Conservation (phyloP, 148 eudicot species). For the Linanthus parryae region DNA sequence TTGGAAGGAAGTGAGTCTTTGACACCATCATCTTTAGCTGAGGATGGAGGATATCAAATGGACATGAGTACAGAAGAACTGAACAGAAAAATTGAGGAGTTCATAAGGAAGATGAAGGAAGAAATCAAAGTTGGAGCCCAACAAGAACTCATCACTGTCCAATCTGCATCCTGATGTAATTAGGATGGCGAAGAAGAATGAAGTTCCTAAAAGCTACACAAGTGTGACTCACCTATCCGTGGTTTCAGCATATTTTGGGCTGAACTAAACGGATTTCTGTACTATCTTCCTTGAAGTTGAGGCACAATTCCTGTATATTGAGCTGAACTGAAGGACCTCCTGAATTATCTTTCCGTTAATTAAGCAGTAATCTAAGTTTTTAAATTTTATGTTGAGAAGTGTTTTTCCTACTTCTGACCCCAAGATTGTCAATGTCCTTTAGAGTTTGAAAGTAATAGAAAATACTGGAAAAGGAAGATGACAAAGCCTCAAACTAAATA, state of each 20-base stretch:
- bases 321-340: no score
- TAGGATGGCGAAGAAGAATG: no score
- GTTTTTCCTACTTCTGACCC: no score
- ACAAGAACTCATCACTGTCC: slow-evolving; percentile 14
- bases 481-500: background rate
- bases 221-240: no score
- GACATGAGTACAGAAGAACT: slow-evolving; percentile 27
- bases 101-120: slow-evolving; percentile 46
- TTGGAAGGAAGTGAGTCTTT: background rate
- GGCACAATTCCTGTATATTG: no score
- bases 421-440: background rate
- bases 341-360: no score
- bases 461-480: background rate
- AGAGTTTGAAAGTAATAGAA: background rate
- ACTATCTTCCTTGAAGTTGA: no score
- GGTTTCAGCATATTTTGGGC: no score
- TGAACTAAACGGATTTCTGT: no score
- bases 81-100: slow-evolving; percentile 40
- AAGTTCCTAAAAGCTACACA: no score
- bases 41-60: slow-evolving; percentile 4
- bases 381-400: no score
- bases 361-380: no score
- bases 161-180: background rate
- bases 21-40: slow-evolving; percentile 7
- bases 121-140: slow-evolving; percentile 28